phyloP scores from a whole-genome alignment of 306 rosid species.

The Corylus avellana region DNA sequence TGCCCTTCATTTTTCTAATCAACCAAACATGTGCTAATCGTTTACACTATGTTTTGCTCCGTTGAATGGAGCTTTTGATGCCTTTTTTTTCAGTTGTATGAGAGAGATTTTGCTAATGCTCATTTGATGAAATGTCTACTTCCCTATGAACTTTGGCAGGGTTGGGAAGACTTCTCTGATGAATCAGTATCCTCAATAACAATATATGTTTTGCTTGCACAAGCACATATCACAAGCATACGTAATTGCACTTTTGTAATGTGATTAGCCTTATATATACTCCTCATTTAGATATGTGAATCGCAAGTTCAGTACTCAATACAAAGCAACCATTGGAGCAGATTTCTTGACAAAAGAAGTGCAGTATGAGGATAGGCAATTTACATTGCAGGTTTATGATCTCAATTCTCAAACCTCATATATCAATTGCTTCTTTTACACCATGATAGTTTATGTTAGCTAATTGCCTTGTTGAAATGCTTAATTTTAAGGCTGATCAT shows the following conservation, averaged over 20 bases:
- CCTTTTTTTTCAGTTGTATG: neutral
- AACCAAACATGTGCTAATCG: neutral
- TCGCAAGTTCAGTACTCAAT: constrained; percentile 65
- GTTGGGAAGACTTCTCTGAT: constrained; percentile 68
- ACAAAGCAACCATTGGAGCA: constrained; percentile 68
- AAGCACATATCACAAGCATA: neutral
- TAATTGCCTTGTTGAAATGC: neutral
- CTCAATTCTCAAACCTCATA: neutral
- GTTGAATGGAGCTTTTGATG: neutral
- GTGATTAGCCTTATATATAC: neutral
- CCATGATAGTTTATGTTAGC: neutral
- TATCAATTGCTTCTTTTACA: constrained; percentile 1
- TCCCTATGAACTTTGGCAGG: constrained; percentile 33
- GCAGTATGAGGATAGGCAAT: constrained; percentile 55
- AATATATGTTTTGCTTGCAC: neutral
- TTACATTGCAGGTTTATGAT: constrained; percentile 47
- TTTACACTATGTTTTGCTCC: neutral
- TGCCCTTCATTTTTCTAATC: neutral
- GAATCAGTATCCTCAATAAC: constrained; percentile 46
- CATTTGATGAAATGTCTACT: neutral
- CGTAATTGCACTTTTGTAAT: neutral
- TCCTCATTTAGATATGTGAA: constrained; percentile 44
- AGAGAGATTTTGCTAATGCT: neutral
- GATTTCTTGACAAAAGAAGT: constrained; percentile 72
- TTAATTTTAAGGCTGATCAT: neutral